Conservation (phyloP, 805 yeast species). For the Ogataea wickerhamii region DNA sequence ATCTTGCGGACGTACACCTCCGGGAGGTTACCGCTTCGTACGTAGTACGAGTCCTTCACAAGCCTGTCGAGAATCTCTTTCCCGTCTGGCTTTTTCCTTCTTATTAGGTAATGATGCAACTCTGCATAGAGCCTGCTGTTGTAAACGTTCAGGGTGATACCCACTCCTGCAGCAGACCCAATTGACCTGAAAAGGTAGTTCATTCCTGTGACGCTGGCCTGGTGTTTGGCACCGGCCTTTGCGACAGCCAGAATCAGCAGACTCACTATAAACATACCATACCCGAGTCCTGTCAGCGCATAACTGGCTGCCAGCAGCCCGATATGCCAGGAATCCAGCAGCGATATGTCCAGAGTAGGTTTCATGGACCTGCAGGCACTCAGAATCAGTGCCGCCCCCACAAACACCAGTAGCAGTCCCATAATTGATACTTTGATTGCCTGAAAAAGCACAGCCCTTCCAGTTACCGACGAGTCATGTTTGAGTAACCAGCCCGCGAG, state of each 20-base stretch:
- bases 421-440: slow-evolving; percentile 23
- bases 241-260: slow-evolving; percentile 41
- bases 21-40: slow-evolving; percentile 32
- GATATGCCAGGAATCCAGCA: slow-evolving; percentile 14
- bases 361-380: slow-evolving; percentile 17
- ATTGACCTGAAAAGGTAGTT: slow-evolving; percentile 48
- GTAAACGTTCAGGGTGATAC: slow-evolving; percentile 37
- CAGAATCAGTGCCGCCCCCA: slow-evolving; percentile 21
- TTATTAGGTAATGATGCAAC: slow-evolving; percentile 31
- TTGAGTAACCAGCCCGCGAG: slow-evolving; percentile 35
- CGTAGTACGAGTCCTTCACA: slow-evolving; percentile 23
- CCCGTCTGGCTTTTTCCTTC: slow-evolving; percentile 25
- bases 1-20: slow-evolving; percentile 23
- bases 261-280: slow-evolving; percentile 40
- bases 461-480: slow-evolving; percentile 16
- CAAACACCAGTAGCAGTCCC: slow-evolving; percentile 21
- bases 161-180: slow-evolving; percentile 46
- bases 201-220: slow-evolving; percentile 47
- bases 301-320: slow-evolving; percentile 29
- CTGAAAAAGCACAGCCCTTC: slow-evolving; percentile 17
- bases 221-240: slow-evolving; percentile 41
- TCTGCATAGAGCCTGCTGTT: slow-evolving; percentile 31
- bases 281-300: slow-evolving; percentile 35
- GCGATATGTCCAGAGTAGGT: slow-evolving; percentile 20
- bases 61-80: slow-evolving; percentile 20